These are phyloP conservation scores for Jatropha curcas DNA, from an alignment of 345 rosid species.

Conservation along the genomic window DNA sequence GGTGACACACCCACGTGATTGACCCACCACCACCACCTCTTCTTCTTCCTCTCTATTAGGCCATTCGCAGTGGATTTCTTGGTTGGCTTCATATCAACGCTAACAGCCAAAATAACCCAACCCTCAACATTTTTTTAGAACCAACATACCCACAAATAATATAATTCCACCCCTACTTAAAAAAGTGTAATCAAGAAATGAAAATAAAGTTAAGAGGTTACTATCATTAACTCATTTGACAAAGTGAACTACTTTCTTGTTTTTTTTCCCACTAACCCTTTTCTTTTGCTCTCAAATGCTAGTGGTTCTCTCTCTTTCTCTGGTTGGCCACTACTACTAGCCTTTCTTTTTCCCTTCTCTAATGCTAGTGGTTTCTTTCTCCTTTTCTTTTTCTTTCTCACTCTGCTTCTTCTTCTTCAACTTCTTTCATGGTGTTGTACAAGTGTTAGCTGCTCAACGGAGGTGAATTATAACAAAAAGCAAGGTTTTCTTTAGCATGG, in stretches of 20 bases:
- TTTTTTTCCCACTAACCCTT: constrained; percentile 41
- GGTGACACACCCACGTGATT: constrained; percentile 77
- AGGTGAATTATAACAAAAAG: not conserved
- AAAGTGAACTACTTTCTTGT: constrained; percentile 34
- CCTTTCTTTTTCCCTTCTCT: constrained; percentile 20
- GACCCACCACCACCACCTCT: constrained; percentile 61
- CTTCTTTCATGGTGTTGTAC: not conserved
- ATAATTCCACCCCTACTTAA: constrained; percentile 15
- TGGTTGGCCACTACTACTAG: constrained; percentile 15
- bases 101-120: constrained; percentile 63
- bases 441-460: constrained; percentile 38
- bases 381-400: not conserved
- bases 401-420: constrained; percentile 2
- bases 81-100: constrained; percentile 94
- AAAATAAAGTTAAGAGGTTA: constrained; percentile 34
- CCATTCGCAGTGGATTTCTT: constrained; percentile 45
- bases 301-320: constrained; percentile 38
- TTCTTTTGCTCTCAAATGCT: constrained; percentile 18
- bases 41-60: constrained; percentile 2
- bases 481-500: constrained; percentile 35
- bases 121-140: constrained; percentile 38
- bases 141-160: constrained; percentile 18
- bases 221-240: constrained; percentile 52
- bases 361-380: constrained; percentile 30
- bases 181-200: not conserved